phyloP scores from a whole-genome alignment of 306 rosid species.

The Pyrus communis region DNA sequence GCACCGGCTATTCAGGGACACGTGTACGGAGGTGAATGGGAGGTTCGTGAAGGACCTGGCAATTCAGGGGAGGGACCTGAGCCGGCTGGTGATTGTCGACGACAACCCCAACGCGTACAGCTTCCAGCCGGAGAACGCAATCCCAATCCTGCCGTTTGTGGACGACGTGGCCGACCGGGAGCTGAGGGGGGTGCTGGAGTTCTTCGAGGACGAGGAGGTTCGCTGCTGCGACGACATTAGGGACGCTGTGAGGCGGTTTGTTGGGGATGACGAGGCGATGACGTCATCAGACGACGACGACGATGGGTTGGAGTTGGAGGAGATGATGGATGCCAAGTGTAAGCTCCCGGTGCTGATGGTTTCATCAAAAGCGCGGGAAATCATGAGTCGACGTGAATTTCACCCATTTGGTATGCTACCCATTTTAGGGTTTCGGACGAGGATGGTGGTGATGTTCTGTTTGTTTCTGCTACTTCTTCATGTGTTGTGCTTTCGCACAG shows the following conservation, averaged over 20 bases:
- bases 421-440: not conserved
- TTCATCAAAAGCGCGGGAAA: not conserved
- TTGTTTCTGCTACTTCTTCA: not conserved
- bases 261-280: not conserved
- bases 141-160: constrained; percentile 43
- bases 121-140: constrained; percentile 67
- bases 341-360: not conserved
- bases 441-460: not conserved
- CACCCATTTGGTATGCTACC: not conserved
- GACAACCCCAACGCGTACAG: constrained; percentile 70
- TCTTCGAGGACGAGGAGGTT: constrained; percentile 27
- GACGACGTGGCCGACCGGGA: constrained; percentile 51
- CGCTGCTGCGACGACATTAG: constrained; percentile 63
- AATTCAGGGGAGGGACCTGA: constrained; percentile 43
- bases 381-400: not conserved
- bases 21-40: constrained; percentile 55
- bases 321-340: not conserved
- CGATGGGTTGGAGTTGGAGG: not conserved
- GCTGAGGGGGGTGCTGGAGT: constrained; percentile 39
- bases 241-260: constrained; percentile 46
- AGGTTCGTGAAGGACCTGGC: constrained; percentile 67
- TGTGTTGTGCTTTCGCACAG: constrained; percentile 7
- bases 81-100: constrained; percentile 62
- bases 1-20: constrained; percentile 65
- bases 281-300: not conserved